Base-by-base conservation (phyloP, 345 rosid genomes). In the Eucalyptus lansdowneana region DNA sequence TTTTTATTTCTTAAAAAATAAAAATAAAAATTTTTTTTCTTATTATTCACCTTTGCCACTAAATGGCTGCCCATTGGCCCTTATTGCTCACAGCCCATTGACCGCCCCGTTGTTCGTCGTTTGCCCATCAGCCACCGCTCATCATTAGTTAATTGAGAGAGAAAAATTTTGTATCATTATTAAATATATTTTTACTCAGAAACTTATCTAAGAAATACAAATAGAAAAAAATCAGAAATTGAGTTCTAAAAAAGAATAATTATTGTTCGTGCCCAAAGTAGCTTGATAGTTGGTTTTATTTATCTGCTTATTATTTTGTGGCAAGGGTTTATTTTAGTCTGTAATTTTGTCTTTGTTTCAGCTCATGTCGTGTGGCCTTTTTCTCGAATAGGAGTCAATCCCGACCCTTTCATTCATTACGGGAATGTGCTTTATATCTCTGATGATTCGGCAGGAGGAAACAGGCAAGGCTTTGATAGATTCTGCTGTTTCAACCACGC, bases 31-130 rank as follows among this genome's bases (percentile, higher is more conserved):
- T 1, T 7, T 53, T 1, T 7, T 53, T 16, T 50, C 1, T 51
- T 7, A 7, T 51, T 7, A 1, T 51, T 17, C 8, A 6, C 54
- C 8, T 51, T 51, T 51, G 22, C 9, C 3, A 16, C 22, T 51
- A 53, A 51, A 1, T 7, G 2, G 10, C 24, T 2, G 10, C 10
- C 22, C 24, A 53, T 2, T 0, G 5, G 24, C 9, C 10, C 10
- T 53, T 53, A 3, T 53, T 53, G 56, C 24, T 2, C 2, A 1
- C 56, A 53, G 11, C 24, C 4, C 56, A 53, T 19, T 53, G 24
- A 8, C 0, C 5, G 1, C 9, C 56, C 1, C 1, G 2, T 7
- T 7, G 24, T 53, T 53, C 0, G 1, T 19, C 2, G 0, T 53
- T 19, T 53, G 58, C 58, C 58, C 25, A 53, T 19, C 0, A 53